These are phyloP conservation scores for Prunus salicina DNA, from an alignment of 306 rosid species.

Conservation along the genomic window DNA sequence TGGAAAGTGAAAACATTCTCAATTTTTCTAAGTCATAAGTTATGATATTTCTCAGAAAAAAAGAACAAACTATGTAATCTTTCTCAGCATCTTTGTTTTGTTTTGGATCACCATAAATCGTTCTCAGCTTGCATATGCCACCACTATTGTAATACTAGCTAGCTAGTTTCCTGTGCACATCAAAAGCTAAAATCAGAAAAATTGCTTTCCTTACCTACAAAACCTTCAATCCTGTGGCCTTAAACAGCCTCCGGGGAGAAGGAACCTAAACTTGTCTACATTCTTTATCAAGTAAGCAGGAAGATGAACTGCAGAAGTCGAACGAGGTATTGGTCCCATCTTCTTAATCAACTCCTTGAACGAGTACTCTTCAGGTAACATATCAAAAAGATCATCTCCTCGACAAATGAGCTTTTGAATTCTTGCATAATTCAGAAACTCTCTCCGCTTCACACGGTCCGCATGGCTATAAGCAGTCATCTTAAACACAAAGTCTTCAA, in stretches of 20 bases:
- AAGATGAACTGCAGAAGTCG: slow-evolving; percentile 85
- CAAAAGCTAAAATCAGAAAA: not conserved
- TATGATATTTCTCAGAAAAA: too few relatives aligned
- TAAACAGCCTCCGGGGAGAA: slow-evolving; percentile 93
- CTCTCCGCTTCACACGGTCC: slow-evolving; percentile 61
- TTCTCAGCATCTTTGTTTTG: too few relatives aligned
- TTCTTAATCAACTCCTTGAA: slow-evolving; percentile 74
- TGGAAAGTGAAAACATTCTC: too few relatives aligned
- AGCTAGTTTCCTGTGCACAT: not conserved
- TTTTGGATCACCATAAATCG: too few relatives aligned
- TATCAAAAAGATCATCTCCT: slow-evolving; percentile 75
- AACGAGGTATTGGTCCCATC: slow-evolving; percentile 79
- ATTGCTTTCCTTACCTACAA: not conserved
- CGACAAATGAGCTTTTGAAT: slow-evolving; percentile 69
- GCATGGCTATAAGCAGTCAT: slow-evolving; percentile 96
- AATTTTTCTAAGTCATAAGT: too few relatives aligned
- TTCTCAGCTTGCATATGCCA: too few relatives aligned
- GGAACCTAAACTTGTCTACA: slow-evolving; percentile 70
- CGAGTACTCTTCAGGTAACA: slow-evolving; percentile 89
- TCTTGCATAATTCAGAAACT: slow-evolving; percentile 60
- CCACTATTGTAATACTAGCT: not conserved
- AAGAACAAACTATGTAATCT: too few relatives aligned
- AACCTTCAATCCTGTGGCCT: slow-evolving; percentile 36
- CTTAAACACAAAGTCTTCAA: slow-evolving; percentile 76
- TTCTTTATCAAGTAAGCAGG: slow-evolving; percentile 76